phyloP scores from a whole-genome alignment of 805 yeast species.

The Saccharomycopsis sp. region DNA sequence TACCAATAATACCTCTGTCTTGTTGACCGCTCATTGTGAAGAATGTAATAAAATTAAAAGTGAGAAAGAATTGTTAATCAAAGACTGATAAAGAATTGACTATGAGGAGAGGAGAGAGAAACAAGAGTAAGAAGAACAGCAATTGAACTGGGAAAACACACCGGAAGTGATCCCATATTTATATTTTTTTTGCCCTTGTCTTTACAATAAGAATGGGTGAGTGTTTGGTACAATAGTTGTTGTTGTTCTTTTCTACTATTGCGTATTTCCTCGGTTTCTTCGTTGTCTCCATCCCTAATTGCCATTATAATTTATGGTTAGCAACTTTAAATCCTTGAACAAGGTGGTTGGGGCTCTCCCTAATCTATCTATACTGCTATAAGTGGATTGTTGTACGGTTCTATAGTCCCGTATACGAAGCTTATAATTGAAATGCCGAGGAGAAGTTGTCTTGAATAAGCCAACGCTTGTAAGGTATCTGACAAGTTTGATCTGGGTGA shows the following conservation, averaged over 20 bases:
- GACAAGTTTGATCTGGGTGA: not conserved
- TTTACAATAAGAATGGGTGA: not conserved
- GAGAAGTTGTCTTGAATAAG: not conserved
- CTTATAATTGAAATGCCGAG: not conserved
- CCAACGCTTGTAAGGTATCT: not conserved
- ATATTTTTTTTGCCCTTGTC: not conserved
- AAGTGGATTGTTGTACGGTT: not conserved
- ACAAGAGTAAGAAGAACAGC: not conserved
- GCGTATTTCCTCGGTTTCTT: not conserved
- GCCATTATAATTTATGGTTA: not conserved
- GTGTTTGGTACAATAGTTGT: not conserved
- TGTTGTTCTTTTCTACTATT: too few relatives aligned
- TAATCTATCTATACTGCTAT: not conserved
- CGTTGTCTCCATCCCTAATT: not conserved
- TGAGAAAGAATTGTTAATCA: not conserved
- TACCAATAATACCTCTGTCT: slow-evolving; percentile 37
- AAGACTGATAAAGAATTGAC: not conserved
- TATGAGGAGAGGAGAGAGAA: not conserved
- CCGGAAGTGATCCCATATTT: not conserved
- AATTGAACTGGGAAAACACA: not conserved
- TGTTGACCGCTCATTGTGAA: slow-evolving; percentile 1
- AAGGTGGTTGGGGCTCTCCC: too few relatives aligned
- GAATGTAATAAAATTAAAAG: not conserved
- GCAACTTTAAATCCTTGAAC: not conserved
- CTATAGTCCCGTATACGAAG: too few relatives aligned